Evolutionary conservation across 805 yeast species (phyloP).

Genomic region (Kazachstania bromeliacearum): DNA sequence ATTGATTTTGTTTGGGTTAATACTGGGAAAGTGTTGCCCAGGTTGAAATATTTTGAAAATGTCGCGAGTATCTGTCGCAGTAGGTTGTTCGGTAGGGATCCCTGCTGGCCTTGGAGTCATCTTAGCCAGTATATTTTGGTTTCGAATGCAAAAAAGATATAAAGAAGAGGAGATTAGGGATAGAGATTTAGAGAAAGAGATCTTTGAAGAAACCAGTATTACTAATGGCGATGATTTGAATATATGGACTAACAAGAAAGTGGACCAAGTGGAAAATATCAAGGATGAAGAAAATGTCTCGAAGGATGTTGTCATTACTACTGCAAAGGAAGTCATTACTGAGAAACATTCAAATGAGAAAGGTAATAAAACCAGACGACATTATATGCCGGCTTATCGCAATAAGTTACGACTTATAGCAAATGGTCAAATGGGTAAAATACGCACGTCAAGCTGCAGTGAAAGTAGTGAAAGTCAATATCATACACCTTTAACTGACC

Average conservation of each 20-base stretch:
- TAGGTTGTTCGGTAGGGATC: constrained; percentile 44
- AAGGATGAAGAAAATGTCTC: neutral
- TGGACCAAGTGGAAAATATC: neutral
- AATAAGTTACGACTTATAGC: too few species aligned
- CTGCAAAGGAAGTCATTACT: constrained; percentile 1
- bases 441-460: too few species aligned
- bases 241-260: too few species aligned
- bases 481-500: too few species aligned
- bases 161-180: constrained; percentile 32
- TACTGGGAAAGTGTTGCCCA: too few species aligned
- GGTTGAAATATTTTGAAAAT: too few species aligned
- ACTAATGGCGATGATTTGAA: neutral
- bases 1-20: too few species aligned
- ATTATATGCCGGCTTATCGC: too few species aligned
- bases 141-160: constrained; percentile 30
- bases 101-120: constrained; percentile 35
- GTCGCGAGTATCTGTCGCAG: constrained; percentile 37
- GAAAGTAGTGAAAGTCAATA: too few species aligned
- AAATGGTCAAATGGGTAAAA: too few species aligned
- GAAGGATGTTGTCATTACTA: neutral
- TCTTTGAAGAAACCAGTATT: constrained; percentile 20
- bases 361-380: too few species aligned
- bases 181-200: constrained; percentile 22
- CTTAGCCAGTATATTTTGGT: constrained; percentile 30
- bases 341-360: constrained; percentile 3